Percentiles rank a stretch among this genome's conserved stretches.
phyloP scores from a whole-genome alignment of 1,139 yeast genomes.

The Zhuliangozyma parablackwelliae region DNA sequence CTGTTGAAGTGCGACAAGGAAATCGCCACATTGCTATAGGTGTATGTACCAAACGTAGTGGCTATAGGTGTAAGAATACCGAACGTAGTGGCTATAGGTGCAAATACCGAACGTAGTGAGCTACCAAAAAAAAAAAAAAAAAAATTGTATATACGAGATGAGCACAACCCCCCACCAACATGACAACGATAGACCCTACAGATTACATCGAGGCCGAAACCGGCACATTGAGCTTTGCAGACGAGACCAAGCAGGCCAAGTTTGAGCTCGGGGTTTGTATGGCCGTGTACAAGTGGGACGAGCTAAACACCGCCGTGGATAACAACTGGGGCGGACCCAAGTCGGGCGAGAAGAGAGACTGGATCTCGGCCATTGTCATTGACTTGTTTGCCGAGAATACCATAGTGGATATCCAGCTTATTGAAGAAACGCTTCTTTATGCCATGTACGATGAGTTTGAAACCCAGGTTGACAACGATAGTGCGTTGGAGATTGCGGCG shows the following conservation, averaged over 20 bases:
- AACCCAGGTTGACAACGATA: constrained; percentile 80
- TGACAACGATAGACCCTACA: constrained; percentile 35
- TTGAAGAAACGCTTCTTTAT: constrained; percentile 80
- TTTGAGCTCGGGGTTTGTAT: constrained; percentile 93
- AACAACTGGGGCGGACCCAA: constrained; percentile 95
- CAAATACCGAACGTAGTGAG: no score
- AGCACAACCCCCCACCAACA: not conserved
- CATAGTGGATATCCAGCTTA: constrained; percentile 66
- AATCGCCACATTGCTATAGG: constrained; percentile 9
- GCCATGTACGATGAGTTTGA: constrained; percentile 97
- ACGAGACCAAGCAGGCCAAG: constrained; percentile 69
- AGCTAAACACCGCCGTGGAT: constrained; percentile 86
- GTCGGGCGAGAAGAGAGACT: constrained; percentile 86
- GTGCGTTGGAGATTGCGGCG: constrained; percentile 72
- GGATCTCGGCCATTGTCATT: constrained; percentile 82
- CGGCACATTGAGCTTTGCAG: constrained; percentile 45
- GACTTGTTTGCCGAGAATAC: constrained; percentile 64
- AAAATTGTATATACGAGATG: not conserved
- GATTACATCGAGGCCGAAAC: constrained; percentile 44
- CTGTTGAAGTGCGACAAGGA: constrained; percentile 55
- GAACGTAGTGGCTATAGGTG: no score
- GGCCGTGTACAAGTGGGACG: constrained; percentile 88
- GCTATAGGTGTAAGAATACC: no score
- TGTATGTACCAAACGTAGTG: no score
- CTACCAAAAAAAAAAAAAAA: no score